Evolutionary conservation across 2,329 filamentous ascomycete genomes (phyloP), one percentile per base, ranked within the genome.

Genomic region (Diaporthe ilicicola): DNA sequence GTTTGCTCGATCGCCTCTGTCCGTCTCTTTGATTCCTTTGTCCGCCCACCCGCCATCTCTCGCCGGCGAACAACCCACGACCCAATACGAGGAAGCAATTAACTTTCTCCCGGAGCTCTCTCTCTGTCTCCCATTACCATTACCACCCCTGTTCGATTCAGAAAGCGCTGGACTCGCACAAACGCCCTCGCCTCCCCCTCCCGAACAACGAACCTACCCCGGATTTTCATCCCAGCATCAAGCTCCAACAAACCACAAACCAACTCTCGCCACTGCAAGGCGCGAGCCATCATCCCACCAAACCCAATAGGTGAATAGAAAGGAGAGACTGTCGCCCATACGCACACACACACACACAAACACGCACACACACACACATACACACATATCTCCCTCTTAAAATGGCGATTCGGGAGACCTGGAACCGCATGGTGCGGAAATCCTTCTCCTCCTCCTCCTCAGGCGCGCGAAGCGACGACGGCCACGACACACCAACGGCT

Each of bases 381-480:
- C 65, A 39, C n/a, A 19, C 29, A 19, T 1, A 42, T 22, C 42
- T 37, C 27, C n/a, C n/a, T n/a, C n/a, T n/a, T n/a, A 54, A 9
- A 8, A 72, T 72, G 71, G 68, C 71, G n/a, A 70, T 72, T 46
- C 48, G 71, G 66, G 71, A 72, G 17, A 55, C 44, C 32, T 70
- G 69, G 59, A 70, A 61, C 62, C 71, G 71, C 53, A 70, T 72
- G 37, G 29, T 72, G 32, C 71, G 68, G 37, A 72, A 70, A 34
- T 72, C 71, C 37, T 70, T 65, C 42, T 70, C 71, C 19, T 70
- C 68, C 3, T 70, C 70, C 17, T 62, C 71, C 29, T 70, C 59
- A 53, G 50, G 46, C 15, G 46, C 54, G 4, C 67, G 55, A 13
- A 69, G 55, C 67, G 67, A 69, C 34, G 67, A 69, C 46, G 55